A percentile compares a stretch with the other conserved stretches of the same genome.
Conservation (phyloP, 2,329 filamentous ascomycete species). For the Tothia fuscella region DNA sequence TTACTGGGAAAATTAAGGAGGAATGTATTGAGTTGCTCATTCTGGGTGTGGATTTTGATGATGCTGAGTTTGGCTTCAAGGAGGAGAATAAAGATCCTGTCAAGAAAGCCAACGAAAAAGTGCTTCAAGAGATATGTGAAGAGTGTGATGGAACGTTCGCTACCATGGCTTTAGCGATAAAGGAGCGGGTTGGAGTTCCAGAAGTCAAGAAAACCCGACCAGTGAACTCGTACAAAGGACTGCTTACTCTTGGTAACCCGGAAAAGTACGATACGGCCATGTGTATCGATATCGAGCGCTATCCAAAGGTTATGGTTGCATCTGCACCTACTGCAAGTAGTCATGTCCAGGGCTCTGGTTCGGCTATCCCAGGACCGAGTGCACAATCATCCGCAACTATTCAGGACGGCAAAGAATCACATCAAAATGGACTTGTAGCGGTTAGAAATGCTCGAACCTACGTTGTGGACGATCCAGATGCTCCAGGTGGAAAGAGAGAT, state of each 20-base stretch:
- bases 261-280: constrained; percentile 57
- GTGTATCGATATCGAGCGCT: constrained; percentile 78
- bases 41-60: constrained; percentile 44
- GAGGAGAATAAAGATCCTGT: constrained; percentile 66
- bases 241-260: constrained; percentile 67
- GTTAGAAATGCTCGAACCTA: constrained; percentile 75
- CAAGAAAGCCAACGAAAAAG: constrained; percentile 58
- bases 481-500: constrained; percentile 67
- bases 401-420: constrained; percentile 20
- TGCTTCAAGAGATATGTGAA: constrained; percentile 53
- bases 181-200: constrained; percentile 66
- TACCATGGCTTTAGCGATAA: constrained; percentile 77
- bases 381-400: constrained; percentile 43
- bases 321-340: constrained; percentile 63
- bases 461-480: constrained; percentile 61
- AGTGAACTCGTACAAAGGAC: constrained; percentile 67
- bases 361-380: constrained; percentile 16
- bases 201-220: constrained; percentile 64
- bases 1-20: constrained; percentile 61
- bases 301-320: constrained; percentile 73
- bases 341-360: constrained; percentile 48
- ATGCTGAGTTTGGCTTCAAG: constrained; percentile 62
- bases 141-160: constrained; percentile 63
- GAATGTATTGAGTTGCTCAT: constrained; percentile 67
- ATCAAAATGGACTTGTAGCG: constrained; percentile 44